Base-by-base conservation (phyloP, 495 filamentous ascomycete species). In the Penicillium roqueforti region DNA sequence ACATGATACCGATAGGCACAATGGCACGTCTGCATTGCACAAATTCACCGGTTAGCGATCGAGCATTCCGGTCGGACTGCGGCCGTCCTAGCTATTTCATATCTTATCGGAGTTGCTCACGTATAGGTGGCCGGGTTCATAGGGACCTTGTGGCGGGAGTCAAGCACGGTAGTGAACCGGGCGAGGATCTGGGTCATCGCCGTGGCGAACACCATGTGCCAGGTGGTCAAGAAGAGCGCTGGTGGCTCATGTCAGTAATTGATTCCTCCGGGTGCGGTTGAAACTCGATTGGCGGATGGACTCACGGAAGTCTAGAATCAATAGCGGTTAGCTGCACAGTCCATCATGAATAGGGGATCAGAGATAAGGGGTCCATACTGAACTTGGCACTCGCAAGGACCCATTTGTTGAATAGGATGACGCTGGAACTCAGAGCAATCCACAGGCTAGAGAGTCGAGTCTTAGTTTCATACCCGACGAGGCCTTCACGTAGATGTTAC, bases 371-470 rank as follows among this genome's bases (percentile, higher is more conserved):
- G 44, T 31, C 41, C 87, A 81, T 81, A 92, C 88, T 75, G 76
- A 96, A 96, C 42, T 85, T 73, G 48, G 84, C 80, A 13, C 80
- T 86, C 52, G 83, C 78, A 40, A 96, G 79, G 66, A 97, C 91
- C 87, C 87, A 96, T 80, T 97, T 97, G 83, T 97, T 97, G 84
- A 95, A 97, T 34, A 96, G 76, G 63, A 97, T 97, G 57, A 95
- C 89, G 56, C 84, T 88, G 16, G 91, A 95, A 63, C 89, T 95
- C 58, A 95, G 72, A 36, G 80, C 68, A 67, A 97, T 96, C 91
- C 91, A 97, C 61, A 82, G 71, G 48, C 91, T 96, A 68, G 14
- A 49, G 48, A 47, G 57, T 31, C 8, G 4, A 29, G 55, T 57
- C 40, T 59, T 48, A 58, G 53, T 47, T 36, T 36, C 16, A 14